phyloP scores from a whole-genome alignment of 176 grass and related monocot genomes.

The Aegilops longissima region DNA sequence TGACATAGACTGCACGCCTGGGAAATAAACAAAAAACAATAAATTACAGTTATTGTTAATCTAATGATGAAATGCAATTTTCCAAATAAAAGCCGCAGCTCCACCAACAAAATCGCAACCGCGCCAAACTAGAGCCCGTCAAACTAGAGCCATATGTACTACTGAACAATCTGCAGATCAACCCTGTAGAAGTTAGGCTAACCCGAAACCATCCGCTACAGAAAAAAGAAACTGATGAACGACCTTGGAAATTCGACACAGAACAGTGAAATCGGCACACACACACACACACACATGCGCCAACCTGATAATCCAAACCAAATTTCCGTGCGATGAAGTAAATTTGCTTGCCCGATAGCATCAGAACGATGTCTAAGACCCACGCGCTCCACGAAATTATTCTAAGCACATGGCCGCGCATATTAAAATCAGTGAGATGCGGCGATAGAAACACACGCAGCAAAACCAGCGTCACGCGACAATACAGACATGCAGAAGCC shows the following conservation, averaged over 20 bases:
- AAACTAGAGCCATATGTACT: background rate
- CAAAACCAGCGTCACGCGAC: background rate
- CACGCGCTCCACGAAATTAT: background rate
- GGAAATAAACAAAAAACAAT: background rate
- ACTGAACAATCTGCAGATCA: background rate
- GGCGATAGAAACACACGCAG: background rate
- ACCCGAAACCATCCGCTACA: background rate
- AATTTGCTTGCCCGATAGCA: background rate
- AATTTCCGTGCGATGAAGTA: background rate
- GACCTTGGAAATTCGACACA: background rate
- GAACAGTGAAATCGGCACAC: background rate
- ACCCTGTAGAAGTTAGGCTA: background rate
- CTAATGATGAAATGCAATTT: background rate
- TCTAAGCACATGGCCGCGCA: background rate
- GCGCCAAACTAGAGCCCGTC: background rate
- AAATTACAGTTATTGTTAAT: background rate
- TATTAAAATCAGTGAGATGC: slow-evolving; percentile 12
- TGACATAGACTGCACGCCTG: background rate
- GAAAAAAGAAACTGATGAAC: background rate
- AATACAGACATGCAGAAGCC: background rate
- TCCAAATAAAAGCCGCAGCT: background rate
- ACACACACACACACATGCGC: background rate
- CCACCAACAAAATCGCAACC: slow-evolving; percentile 1
- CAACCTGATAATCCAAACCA: background rate
- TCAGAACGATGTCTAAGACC: slow-evolving; percentile 14